Evolutionary conservation across 345 rosid genomes (phyloP), one percentile per base, ranked within the genome.

Genomic region (Bruguiera gymnorhiza): DNA sequence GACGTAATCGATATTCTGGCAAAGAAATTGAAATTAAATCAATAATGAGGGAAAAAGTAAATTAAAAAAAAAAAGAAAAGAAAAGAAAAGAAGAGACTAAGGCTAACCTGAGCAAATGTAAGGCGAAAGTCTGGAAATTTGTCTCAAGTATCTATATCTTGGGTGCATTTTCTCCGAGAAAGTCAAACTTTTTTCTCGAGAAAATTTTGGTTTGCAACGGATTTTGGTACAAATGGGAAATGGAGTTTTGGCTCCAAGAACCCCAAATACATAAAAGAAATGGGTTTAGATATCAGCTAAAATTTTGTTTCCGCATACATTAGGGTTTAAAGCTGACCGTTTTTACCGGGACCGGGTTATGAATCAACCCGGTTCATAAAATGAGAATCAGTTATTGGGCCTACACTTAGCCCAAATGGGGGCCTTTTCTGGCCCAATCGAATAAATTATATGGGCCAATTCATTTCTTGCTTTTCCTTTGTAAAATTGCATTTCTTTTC

Each of bases 71-170:
- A 4, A 36, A 19, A 48, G 0, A 5, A 24, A 63, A 57, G 23
- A 53, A 51, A 4, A 27, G 62, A 62, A 53, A 58, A 50, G 75
- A 68, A 24, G 69, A 64, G 58, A 39, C 20, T 72, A 72, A 21
- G 71, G 32, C 66, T 39, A 59, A 89, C 92, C 89, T 81, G 89
- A 69, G 66, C 32, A 29, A 74, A 85, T 73, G 8, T 74, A 75
- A 15, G 88, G 84, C 75, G 77, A 72, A 68, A 82, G 67, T 67
- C 74, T 76, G 21, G 83, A 77, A 61, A 78, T 27, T 76, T 73
- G 78, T 63, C 73, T 86, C 75, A 83, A 57, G 15, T 68, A 72
- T 50, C 76, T 74, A 52, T 62, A 67, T 76, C 81, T 77, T 48
- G 23, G 43, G 39, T 60, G 78, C 92, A 89, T 89, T 67, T 62